These are phyloP conservation scores for Metarhizium sp. DNA, from an alignment of 2,329 filamentous ascomycete species.

Conservation along the genomic window DNA sequence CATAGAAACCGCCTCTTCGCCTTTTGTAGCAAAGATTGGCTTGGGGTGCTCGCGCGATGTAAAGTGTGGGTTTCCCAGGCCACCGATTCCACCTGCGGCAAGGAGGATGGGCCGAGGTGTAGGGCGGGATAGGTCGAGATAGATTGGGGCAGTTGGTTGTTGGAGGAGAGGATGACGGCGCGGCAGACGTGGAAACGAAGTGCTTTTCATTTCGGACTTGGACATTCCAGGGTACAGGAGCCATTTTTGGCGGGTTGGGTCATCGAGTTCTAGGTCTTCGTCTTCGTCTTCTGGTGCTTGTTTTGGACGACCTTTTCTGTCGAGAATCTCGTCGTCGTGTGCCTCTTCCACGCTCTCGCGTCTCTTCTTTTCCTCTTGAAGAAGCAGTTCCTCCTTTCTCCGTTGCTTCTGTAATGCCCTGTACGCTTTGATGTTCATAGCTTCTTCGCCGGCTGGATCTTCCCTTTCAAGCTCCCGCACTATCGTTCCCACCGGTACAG, in stretches of 20 bases:
- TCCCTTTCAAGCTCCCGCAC: slow-evolving; percentile 71
- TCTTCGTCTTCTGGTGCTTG: slow-evolving; percentile 16
- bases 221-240: slow-evolving; percentile 73
- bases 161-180: slow-evolving; percentile 45
- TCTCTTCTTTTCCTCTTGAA: slow-evolving; percentile 23
- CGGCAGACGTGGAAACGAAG: slow-evolving; percentile 42
- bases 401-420: slow-evolving; percentile 22
- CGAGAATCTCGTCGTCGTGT: slow-evolving; percentile 1
- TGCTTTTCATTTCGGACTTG: slow-evolving; percentile 53
- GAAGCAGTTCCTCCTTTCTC: slow-evolving; percentile 19
- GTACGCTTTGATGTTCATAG: slow-evolving; percentile 23
- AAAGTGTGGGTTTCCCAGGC: slow-evolving; percentile 90
- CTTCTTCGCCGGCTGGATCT: slow-evolving; percentile 67
- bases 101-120: slow-evolving; percentile 80
- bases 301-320: slow-evolving; percentile 5
- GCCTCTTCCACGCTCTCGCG: slow-evolving; percentile 6
- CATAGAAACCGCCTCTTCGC: slow-evolving; percentile 69
- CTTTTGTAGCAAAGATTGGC: slow-evolving; percentile 82
- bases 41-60: slow-evolving; percentile 62
- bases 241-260: slow-evolving; percentile 61
- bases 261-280: slow-evolving; percentile 31
- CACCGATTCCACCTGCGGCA: slow-evolving; percentile 79
- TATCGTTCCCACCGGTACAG: slow-evolving; percentile 87
- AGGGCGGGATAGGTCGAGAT: slow-evolving; percentile 62
- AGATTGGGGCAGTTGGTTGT: slow-evolving; percentile 65